Evolutionary conservation across 2,329 filamentous ascomycete species (phyloP), one percentile per base, ranked within the genome.

Genomic region (Beauveria sp.): DNA sequence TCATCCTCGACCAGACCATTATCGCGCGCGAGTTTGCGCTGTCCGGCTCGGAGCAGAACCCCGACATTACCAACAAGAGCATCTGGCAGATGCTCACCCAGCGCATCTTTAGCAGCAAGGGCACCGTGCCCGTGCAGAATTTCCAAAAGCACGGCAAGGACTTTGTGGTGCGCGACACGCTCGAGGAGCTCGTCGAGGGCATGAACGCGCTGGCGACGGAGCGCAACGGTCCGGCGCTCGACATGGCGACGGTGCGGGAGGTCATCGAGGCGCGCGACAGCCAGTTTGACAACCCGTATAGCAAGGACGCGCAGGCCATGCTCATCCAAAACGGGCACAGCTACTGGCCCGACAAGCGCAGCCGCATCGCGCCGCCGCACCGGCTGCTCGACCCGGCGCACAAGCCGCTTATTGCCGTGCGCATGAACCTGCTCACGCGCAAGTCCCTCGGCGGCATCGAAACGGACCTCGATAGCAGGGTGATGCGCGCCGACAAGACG

Each of bases 21-120:
- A 81, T 86, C 52, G 80, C 81, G n/a, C 77, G 79, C 22, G 84
- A 86, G 70, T 86, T 86, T 62, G 82, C 80, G 14, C 78, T 86
- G 0, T 86, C 84, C 0, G 84, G 84, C 9, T 85, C 82, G 0
- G 84, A 86, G 71, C 84, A 86, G 73, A 86, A 86, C 71, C 82
- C 82, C 0, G 84, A 86, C 65, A 64, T 86, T 34, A 84, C 83
- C 1, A 71, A 69, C 68, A 86, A 86, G 73, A 85, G 79, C 68
- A 71, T 82, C 52, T 79, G 80, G 77, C 70, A 80, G 67, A 66
- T 83, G 2, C 71, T 85, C 14, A 73, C 69, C n/a, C 54, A 57
- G 26, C 77, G 84, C 30, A 62, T 84, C 28, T 77, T 86, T 47
- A 76, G 78, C 61, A 75, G 74, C 51, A 80, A 80, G 62, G 83